Base-by-base conservation (phyloP, 805 yeast genomes). In the Kockiozyma suomiensis region DNA sequence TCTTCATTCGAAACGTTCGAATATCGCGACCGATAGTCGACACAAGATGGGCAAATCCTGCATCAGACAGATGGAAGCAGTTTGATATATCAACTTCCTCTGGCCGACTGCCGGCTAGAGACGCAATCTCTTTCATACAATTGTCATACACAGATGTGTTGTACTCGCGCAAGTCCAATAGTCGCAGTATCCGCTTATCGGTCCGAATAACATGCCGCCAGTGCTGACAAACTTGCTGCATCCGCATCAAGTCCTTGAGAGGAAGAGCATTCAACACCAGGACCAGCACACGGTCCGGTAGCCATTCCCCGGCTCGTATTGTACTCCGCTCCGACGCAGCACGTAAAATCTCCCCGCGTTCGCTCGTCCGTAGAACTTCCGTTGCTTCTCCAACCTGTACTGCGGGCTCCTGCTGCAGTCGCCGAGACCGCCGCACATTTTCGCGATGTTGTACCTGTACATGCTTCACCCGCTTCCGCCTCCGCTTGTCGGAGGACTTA, bases 21-120 rank as follows among this genome's bases (percentile, higher is more conserved):
- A 88, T 79, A 33, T 78, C 77, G 2, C 90, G 90, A 66, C 85
- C 83, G 1, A 91, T 91, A 56, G 86, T 79, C 66, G 86, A 88
- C 21, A 87, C 83, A 77, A 88, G 76, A 68, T 84, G 84, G 47
- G 85, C 80, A 71, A 88, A 88, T 0, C 92, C 90, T 62, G 81
- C 85, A 70, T 87, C 92, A 0, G 92, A 86, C 6, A 88, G 77
- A 70, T 88, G 92, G 75, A 84, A 87, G 70, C 94, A 88, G 70
- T 85, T 85, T 23, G 90, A 84, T 17, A 88, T 79, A 67, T 87
- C 81, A 47, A 88, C 82, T 15, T 70, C 59, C 61, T 76, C 75
- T 0, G 91, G 92, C 2, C 87, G 77, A 1, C 90, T 90, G 17
- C 62, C 54, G 15, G 84, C 91, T 72, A 88, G 85, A 65, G 85